Evolutionary conservation across 305 asterid species (phyloP).

Genomic region (Solanum hybrid): DNA sequence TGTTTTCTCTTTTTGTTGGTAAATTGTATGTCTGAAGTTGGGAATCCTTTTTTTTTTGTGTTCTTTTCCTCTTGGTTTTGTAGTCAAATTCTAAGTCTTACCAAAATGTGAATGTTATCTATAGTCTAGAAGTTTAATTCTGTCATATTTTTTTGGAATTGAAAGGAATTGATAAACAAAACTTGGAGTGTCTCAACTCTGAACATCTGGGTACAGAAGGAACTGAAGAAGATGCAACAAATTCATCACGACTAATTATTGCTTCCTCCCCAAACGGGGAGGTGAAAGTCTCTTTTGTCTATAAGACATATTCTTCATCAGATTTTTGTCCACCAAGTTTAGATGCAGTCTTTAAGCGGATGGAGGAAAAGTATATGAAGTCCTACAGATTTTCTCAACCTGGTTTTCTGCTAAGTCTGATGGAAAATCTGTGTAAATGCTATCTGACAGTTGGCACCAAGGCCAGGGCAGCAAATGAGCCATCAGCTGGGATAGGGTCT

Average conservation of each 20-base stretch:
- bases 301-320: slow-evolving; percentile 2
- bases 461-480: background rate
- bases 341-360: slow-evolving; percentile 22
- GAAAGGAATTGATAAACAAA: background rate
- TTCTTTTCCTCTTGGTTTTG: background rate
- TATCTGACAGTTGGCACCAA: slow-evolving; percentile 13
- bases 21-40: background rate
- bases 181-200: background rate
- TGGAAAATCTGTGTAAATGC: slow-evolving; percentile 31
- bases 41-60: background rate
- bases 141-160: background rate
- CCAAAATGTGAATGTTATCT: background rate
- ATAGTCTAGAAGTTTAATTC: background rate
- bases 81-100: background rate
- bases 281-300: slow-evolving; percentile 24
- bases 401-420: slow-evolving; percentile 17
- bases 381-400: slow-evolving; percentile 5
- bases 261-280: slow-evolving; percentile 44
- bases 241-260: slow-evolving; percentile 12
- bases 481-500: slow-evolving; percentile 1
- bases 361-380: slow-evolving; percentile 16
- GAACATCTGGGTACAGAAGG: background rate
- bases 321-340: slow-evolving; percentile 13
- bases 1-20: background rate
- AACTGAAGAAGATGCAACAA: slow-evolving; percentile 4